Percentiles rank a stretch among this genome's conserved stretches.
Evolutionary conservation across 257 asterid genomes (phyloP).

Genomic region (Nicotiana otophora): DNA sequence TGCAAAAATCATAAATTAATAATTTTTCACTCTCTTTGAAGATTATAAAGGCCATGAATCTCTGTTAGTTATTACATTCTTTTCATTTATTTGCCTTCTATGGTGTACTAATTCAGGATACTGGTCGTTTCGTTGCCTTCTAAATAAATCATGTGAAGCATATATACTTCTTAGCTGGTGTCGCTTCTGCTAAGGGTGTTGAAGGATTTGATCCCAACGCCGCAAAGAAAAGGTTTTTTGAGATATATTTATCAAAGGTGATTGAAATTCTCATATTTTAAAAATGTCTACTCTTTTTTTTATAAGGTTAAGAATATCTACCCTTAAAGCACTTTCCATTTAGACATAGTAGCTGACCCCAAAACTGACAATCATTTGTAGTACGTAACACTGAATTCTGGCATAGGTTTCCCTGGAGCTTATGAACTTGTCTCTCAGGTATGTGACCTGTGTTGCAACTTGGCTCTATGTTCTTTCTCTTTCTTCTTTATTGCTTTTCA

Average conservation of each 20-base stretch:
- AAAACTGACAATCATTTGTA: conserved; percentile 21
- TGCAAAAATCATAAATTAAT: too few species aligned
- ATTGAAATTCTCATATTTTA: conserved; percentile 14
- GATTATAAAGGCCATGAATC: too few species aligned
- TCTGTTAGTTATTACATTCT: neutral
- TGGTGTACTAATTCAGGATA: too few species aligned
- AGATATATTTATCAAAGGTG: conserved; percentile 92
- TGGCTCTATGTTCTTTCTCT: conserved; percentile 5
- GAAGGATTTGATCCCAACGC: conserved; percentile 71
- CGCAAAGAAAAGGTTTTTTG: conserved; percentile 90
- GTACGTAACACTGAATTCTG: conserved; percentile 92
- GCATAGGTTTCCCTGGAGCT: conserved; percentile 98
- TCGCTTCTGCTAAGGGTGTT: conserved; percentile 85
- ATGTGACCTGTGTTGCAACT: conserved; percentile 8
- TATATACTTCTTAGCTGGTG: conserved; percentile 79
- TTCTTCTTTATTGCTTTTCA: conserved; percentile 4
- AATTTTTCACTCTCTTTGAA: too few species aligned
- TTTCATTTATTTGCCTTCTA: neutral
- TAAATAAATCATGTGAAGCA: conserved; percentile 67
- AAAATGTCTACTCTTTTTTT: neutral
- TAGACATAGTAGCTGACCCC: neutral
- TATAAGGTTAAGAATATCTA: neutral
- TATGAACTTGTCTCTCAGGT: conserved; percentile 80
- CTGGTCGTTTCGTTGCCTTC: neutral
- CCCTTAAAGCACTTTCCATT: neutral